Conservation (phyloP, 495 filamentous ascomycete genomes). For the Podospora conica region DNA sequence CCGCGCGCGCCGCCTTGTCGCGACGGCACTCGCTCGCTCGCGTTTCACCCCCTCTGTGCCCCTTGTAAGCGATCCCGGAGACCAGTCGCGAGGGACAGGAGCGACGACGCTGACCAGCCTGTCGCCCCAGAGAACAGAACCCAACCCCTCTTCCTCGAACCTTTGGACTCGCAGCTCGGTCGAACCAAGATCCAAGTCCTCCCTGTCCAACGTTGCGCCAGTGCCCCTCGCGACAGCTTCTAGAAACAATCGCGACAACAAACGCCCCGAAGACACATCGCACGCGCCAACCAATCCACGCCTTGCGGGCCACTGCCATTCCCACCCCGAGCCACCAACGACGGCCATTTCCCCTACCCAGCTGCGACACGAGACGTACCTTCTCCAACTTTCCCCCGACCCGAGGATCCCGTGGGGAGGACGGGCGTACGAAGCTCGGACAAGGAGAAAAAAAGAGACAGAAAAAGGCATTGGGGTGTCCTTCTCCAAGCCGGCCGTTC, state of each 20-base stretch:
- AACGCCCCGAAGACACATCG: background rate
- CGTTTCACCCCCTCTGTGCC: conserved; percentile 22
- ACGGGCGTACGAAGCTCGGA: conserved; percentile 5
- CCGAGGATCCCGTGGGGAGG: conserved; percentile 10
- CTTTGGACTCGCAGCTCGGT: background rate
- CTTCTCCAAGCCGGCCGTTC: conserved; percentile 13
- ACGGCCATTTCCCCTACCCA: background rate
- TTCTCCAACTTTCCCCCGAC: conserved; percentile 15
- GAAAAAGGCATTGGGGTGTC: conserved; percentile 6
- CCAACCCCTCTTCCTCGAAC: conserved; percentile 21
- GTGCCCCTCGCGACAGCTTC: background rate
- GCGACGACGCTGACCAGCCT: conserved; percentile 30
- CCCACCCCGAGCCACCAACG: background rate
- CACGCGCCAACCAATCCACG: conserved; percentile 2
- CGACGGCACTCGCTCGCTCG: background rate
- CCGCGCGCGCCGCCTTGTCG: conserved; percentile 6
- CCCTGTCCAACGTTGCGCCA: background rate
- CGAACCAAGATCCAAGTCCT: background rate
- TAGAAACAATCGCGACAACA: background rate
- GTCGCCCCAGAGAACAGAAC: conserved; percentile 8
- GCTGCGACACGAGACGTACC: background rate
- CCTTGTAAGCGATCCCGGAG: conserved; percentile 24
- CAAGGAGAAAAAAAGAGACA: conserved; percentile 12
- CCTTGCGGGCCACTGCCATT: background rate
- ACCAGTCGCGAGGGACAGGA: background rate